Evolutionary conservation across 2,329 filamentous ascomycete genomes (phyloP), one percentile per base, ranked within the genome.

Genomic region (Botrytis cinerea): DNA sequence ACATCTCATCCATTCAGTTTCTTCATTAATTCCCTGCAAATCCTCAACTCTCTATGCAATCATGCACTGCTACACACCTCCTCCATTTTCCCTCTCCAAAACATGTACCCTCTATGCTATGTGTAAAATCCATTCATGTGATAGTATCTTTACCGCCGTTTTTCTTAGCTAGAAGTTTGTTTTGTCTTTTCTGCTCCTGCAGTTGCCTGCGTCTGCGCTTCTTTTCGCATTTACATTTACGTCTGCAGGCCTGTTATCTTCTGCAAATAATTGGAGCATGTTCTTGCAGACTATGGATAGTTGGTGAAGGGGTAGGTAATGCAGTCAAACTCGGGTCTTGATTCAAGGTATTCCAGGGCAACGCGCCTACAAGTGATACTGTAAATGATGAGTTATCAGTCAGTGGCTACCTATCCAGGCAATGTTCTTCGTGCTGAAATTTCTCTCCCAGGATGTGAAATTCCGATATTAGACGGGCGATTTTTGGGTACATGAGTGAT

Each of bases 21-120:
- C n/a, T n/a, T 54, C 1, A 54, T 54, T 25, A n/a, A 14, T n/a
- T 54, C 12, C 0, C 25, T n/a, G 48, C 25, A 54, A 1, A 14
- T 3, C 12, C 2, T 54, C 12, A n/a, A 14, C 48, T n/a, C 25
- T n/a, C 6, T 25, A 54, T 14, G 5, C 48, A 54, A 14, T 6
- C 12, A 6, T 5, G 5, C 10, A 14, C 48, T 54, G 5, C 12
- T n/a, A 28, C 16, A 1, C 12, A 16, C 5, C 12, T 18, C n/a
- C n/a, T 54, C n/a, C 0, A 7, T 54, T 28, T 28, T 0, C n/a
- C 14, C 16, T 3, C n/a, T 1, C 14, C 1, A 54, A 14, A 28
- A 28, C 18, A 54, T 54, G n/a, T 9, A 28, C n/a, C n/a, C n/a
- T 7, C n/a, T 8, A 18, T 28, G n/a, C 14, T 28, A 54, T 18